Percentiles rank a stretch among this genome's conserved stretches.
Evolutionary conservation across 805 yeast genomes (phyloP).

Genomic region (Candida ipomoeae): DNA sequence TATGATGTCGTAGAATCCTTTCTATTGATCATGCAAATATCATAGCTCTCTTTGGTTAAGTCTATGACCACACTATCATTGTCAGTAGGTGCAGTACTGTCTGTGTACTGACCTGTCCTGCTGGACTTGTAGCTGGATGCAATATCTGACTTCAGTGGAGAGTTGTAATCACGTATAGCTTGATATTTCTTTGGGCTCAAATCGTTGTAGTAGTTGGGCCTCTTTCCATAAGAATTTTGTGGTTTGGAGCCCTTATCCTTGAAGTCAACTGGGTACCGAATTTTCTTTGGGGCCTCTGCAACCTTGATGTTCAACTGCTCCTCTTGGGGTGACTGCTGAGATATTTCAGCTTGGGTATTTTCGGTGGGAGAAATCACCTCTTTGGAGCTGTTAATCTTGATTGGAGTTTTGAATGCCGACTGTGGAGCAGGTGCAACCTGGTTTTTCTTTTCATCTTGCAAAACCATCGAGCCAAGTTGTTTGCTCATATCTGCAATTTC

Average conservation of each 20-base stretch:
- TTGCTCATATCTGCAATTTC: not conserved
- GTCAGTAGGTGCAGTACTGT: slow-evolving; percentile 28
- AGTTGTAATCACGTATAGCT: not conserved
- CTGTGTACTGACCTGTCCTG: slow-evolving; percentile 24
- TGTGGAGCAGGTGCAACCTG: not conserved
- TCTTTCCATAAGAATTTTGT: not conserved
- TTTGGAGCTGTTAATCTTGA: slow-evolving; percentile 4
- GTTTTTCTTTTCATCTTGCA: not conserved
- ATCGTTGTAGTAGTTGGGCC: not conserved
- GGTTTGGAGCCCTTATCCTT: slow-evolving; percentile 12
- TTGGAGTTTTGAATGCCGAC: slow-evolving; percentile 1
- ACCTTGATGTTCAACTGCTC: slow-evolving; percentile 21
- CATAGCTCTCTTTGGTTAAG: slow-evolving; percentile 38
- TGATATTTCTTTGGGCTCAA: not conserved
- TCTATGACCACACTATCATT: slow-evolving; percentile 39
- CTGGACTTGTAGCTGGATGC: slow-evolving; percentile 31
- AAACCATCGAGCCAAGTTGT: not conserved
- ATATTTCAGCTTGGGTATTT: not conserved
- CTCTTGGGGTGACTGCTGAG: not conserved
- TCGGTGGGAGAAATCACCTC: not conserved
- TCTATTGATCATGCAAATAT: slow-evolving; percentile 34
- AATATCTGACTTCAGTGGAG: slow-evolving; percentile 11
- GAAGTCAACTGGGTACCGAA: slow-evolving; percentile 39
- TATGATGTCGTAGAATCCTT: slow-evolving; percentile 34
- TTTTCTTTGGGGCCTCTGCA: slow-evolving; percentile 36